Evolutionary conservation across 2,329 filamentous ascomycete genomes (phyloP).

Genomic region (Cladosporium cucumerinum): DNA sequence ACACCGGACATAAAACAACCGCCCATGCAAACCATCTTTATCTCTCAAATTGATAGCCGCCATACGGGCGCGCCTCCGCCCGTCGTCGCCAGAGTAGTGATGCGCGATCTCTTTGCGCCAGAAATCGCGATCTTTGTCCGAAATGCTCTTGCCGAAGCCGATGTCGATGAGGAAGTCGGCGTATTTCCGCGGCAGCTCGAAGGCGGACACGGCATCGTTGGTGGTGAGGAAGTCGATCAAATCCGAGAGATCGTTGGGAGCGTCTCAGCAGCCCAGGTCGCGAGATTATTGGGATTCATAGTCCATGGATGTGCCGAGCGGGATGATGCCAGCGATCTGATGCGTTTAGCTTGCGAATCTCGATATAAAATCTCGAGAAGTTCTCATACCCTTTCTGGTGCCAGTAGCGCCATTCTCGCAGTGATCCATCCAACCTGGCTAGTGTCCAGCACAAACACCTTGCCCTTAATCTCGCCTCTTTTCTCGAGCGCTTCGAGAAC

Average conservation of each 20-base stretch:
- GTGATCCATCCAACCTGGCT: conserved; percentile 55
- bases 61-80: conserved; percentile 47
- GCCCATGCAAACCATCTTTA: conserved; percentile 46
- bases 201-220: conserved; percentile 39
- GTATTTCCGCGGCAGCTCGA: conserved; percentile 42
- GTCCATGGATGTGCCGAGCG: conserved; percentile 53
- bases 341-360: neutral
- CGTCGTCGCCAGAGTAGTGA: conserved; percentile 50
- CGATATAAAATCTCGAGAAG: neutral
- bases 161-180: conserved; percentile 46
- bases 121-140: conserved; percentile 38
- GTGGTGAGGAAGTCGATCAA: conserved; percentile 43
- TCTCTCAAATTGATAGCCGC: conserved; percentile 49
- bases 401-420: conserved; percentile 51
- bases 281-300: conserved; percentile 45
- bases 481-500: conserved; percentile 38
- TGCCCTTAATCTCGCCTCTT: conserved; percentile 34
- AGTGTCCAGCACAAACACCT: conserved; percentile 49
- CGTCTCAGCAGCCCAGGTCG: conserved; percentile 49
- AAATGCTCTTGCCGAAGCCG: conserved; percentile 45
- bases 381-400: conserved; percentile 41
- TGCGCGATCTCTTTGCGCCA: conserved; percentile 46
- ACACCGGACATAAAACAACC: conserved; percentile 48
- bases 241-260: conserved; percentile 30
- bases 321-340: conserved; percentile 51